Evolutionary conservation across 2,329 filamentous ascomycete genomes (phyloP).

Genomic region (Monilinia aucupariae): DNA sequence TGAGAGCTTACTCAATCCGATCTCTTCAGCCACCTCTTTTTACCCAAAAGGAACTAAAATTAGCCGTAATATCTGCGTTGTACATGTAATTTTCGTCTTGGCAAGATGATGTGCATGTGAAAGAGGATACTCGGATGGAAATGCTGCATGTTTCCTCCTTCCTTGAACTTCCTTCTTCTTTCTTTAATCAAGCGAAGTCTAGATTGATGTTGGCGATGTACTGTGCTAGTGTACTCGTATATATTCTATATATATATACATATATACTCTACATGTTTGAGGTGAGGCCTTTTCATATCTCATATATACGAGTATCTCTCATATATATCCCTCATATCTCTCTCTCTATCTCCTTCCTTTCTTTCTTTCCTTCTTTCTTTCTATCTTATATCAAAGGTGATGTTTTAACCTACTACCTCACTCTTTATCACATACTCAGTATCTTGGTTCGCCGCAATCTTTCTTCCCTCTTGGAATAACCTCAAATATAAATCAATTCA

Average conservation of each 20-base stretch:
- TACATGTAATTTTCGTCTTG: constrained; percentile 14
- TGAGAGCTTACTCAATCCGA: too few relatives aligned
- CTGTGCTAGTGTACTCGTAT: too few relatives aligned
- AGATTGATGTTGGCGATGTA: constrained; percentile 10
- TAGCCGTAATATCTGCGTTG: not conserved
- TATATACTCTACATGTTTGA: too few relatives aligned
- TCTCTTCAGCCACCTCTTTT: not conserved
- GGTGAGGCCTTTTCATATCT: constrained; percentile 2
- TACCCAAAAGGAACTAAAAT: too few relatives aligned
- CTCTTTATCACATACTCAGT: too few relatives aligned
- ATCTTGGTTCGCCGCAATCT: too few relatives aligned
- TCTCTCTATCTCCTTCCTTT: not conserved
- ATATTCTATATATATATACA: too few relatives aligned
- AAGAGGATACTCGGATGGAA: not conserved
- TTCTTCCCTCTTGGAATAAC: not conserved
- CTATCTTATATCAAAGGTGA: not conserved
- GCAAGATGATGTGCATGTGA: too few relatives aligned
- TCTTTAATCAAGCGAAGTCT: constrained; percentile 9
- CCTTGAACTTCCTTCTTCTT: too few relatives aligned
- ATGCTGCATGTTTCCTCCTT: too few relatives aligned
- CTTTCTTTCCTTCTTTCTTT: not conserved
- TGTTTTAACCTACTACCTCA: too few relatives aligned
- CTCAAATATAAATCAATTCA: not conserved
- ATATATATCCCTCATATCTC: not conserved
- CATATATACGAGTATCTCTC: not conserved